Evolutionary conservation across 164 flowering plant species (phyloP), one percentile per base, ranked within the genome.

Genomic region (Stephania japonica): DNA sequence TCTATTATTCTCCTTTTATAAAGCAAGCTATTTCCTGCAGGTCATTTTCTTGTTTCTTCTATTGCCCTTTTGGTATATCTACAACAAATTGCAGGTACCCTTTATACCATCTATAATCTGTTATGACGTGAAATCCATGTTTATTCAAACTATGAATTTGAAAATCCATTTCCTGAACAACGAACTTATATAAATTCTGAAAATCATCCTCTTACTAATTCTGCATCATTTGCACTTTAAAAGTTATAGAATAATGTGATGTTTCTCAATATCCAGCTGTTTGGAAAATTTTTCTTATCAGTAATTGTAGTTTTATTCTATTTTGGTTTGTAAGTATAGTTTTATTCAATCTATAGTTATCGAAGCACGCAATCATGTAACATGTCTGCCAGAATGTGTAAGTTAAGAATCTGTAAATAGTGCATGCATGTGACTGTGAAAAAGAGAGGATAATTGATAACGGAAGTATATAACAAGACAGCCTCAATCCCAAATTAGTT

Each of bases 61-160:
- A n/a, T 27, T 92, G 79, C 99, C 97, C 7, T 86, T 94, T 72
- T 88, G 95, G 95, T 92, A 78, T 73, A 78, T 91, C 69, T 92
- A 94, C 87, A 89, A 80, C 74, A 91, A 81, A 77, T 78, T 94
- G 53, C 99, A 94, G 99, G 99, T 94, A 81, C 18, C 65, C 65
- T 65, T 23, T 14, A 12, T 21, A 38, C 42, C 42, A 9, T 47
- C 21, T 59, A 5, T 19, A 24, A 64, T 64, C 3, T 64, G 38
- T 64, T 64, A 32, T 64, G 4, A 10, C 10, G 0, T 64, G 12
- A 64, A 64, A 24, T 64, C 9, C 64, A 59, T 59, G 21, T 19
- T 59, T 59, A 24, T 6, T 59, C 64, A 24, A 4, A 16, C 41
- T 38, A 24, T 10, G 18, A 2, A 24, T 64, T n/a, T 32, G 3